Evolutionary conservation across 192 early-diverging fungal genomes (phyloP), one percentile per base, ranked within the genome.

Genomic region (Phycomyces blakesleeanus): DNA sequence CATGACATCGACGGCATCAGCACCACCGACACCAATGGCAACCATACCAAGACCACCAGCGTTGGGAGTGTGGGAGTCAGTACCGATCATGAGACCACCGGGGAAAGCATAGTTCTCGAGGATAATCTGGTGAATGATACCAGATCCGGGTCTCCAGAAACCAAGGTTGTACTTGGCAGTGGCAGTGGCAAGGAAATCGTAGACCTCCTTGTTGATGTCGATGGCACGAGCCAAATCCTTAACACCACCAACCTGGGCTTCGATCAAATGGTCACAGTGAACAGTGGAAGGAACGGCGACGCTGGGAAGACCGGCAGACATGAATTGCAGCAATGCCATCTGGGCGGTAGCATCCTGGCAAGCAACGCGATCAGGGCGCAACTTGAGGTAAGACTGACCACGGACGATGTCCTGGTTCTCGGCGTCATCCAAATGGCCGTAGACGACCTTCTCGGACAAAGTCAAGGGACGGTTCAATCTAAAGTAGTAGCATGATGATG

Each of bases 1-100:
- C 94, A 98, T 96, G 65, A 92, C 96, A 81, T 98, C 96, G 59
- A 98, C 96, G n/a, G 96, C 96, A 79, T 98, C 96, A 62, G 96
- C 96, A 72, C 91, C 95, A 73, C 96, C 96, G 27, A 98, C 96
- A 81, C 96, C 96, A 66, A 98, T 89, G 51, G 96, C 96, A 55
- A 95, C 86, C 85, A 92, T 90, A 67, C 96, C 96, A 55, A 98
- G 85, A 68, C 96, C 96, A 81, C 96, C 96, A 51, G 93, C 96
- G 69, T 98, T 98, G 44, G 96, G 96, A 44, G 96, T 96, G 80
- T 98, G 96, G 53, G 94, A 96, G 72, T 98, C 96, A 57, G 96
- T 98, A 68, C 96, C 96, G 61, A 98, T 91, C 90, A 98, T 95
- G 68, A 98, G 78, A 62, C 86, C 85, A 64, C 96, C 96, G 38